Evolutionary conservation across 441 rosid species (phyloP).

Genomic region (Euphorbia schlechtendalii): DNA sequence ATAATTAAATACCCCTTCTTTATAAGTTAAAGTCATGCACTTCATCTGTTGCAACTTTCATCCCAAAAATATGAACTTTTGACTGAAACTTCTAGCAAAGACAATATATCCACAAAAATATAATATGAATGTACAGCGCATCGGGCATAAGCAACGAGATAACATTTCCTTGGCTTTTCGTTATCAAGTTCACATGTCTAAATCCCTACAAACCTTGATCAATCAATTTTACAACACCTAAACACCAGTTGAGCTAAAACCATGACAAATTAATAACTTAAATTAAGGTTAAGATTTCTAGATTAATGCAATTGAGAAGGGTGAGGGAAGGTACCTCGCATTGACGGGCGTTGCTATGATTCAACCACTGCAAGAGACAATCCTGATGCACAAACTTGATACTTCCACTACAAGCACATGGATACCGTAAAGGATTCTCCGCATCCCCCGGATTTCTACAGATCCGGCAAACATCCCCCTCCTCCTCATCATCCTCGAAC

Average conservation of each 20-base stretch:
- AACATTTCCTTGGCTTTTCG: not conserved
- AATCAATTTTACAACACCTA: slow-evolving; percentile 5
- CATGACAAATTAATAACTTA: not conserved
- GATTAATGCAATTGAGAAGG: not conserved
- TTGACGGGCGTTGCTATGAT: slow-evolving; percentile 97
- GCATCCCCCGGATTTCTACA: slow-evolving; percentile 92
- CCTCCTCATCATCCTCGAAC: slow-evolving; percentile 72
- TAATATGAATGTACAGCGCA: not conserved
- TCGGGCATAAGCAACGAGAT: not conserved
- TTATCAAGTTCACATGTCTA: not conserved
- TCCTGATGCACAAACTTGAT: slow-evolving; percentile 97
- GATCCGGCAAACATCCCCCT: slow-evolving; percentile 99
- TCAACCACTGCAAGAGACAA: slow-evolving; percentile 98
- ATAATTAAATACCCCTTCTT: not conserved
- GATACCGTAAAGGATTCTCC: slow-evolving; percentile 87
- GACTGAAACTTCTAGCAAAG: not conserved
- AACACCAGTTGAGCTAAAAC: not conserved
- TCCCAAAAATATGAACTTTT: slow-evolving; percentile 16
- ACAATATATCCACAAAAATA: not conserved
- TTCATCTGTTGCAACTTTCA: slow-evolving; percentile 17
- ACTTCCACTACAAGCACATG: slow-evolving; percentile 98
- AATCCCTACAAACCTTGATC: slow-evolving; percentile 10
- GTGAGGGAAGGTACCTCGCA: slow-evolving; percentile 62
- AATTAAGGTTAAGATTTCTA: not conserved
- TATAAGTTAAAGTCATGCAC: slow-evolving; percentile 5